Evolutionary conservation across 306 rosid genomes (phyloP), one percentile per base, ranked within the genome.

Genomic region (Vicia faba): DNA sequence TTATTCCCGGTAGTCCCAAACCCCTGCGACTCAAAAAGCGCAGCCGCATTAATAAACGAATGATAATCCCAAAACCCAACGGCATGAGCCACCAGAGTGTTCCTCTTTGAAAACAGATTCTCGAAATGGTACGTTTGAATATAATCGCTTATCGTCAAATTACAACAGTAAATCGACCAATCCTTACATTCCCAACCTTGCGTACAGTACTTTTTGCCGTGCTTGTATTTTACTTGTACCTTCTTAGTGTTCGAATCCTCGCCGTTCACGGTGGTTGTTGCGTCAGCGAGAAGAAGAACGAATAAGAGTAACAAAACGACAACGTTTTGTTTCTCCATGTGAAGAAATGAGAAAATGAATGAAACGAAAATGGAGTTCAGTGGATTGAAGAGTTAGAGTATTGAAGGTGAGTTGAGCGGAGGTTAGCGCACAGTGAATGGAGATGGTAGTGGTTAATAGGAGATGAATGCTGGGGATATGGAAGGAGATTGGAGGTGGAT

Each of bases 1-100:
- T 90, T 88, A 12, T 82, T 83, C 0, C 99, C 99, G 5, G 97
- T 90, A 75, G 99, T 93, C 14, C 99, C 88, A 11, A 93, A 93
- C 0, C 99, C 99, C 15, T 65, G 58, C 0, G 96, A 97, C 83
- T 93, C 83, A 45, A 28, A 93, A 38, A 78, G 55, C 0, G 91
- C 64, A 13, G 97, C 83, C 2, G 99, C 99, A 5, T 38, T 11
- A 12, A 93, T 88, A 75, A 93, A 93, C 0, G 99, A 83, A 55
- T 63, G 83, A 36, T 69, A 93, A 54, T 93, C 99, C 99, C 99
- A 93, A 67, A 90, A 93, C 0, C 90, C 99, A 15, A 76, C 90
- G 5, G 99, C 99, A 5, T 93, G 91, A 0, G 97, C 97, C 53
- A 81, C 73, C 3, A 97, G 99, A 5, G 86, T 0, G 43, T 88